Evolutionary conservation across 331 rosid species (phyloP), one percentile per base, ranked within the genome.

Genomic region (Malus hybrid): DNA sequence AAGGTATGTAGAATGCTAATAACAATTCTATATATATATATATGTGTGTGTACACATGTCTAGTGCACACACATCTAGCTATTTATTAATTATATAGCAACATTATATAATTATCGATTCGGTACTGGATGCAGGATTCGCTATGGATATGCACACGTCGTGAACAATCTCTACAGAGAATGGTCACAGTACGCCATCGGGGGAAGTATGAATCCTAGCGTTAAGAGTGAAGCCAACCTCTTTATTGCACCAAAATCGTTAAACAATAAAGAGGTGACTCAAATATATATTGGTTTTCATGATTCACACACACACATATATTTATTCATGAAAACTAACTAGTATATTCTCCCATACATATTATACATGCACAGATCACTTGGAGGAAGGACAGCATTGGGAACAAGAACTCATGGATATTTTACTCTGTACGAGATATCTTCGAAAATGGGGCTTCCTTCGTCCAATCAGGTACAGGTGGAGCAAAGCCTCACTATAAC

Each of bases 161-260:
- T 59, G 27, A 87, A 87, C 74, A 87, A 87, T 75, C 20, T 87
- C 22, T 87, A 84, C 80, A 81, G 44, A 11, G 76, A 79, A 6
- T 87, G 90, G 90, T 61, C 72, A 60, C 86, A 79, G 66, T 87
- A 84, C n/a, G 88, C 90, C 10, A 87, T 87, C 27, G 88, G 90
- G 12, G 86, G 90, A n/a, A 87, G 90, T 80, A 87, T 82, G 90
- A 79, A 68, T 27, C 90, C 87, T 7, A 87, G 87, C 7, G 83
- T 87, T 32, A 84, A 77, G 83, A 87, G 90, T 57, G 83, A 84
- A 65, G 80, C 90, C 79, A 84, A 87, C 74, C 88, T 84, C 50
- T 87, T 82, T 70, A 82, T 87, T 20, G 86, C 88, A 28, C 74
- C 88, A 29, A 77, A 77, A 72, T 71, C 69, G 34, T 80, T 80